A percentile compares a stretch with the other conserved stretches of the same genome.
phyloP scores from a whole-genome alignment of 2,329 filamentous ascomycete genomes.

The Xylaria sp. region DNA sequence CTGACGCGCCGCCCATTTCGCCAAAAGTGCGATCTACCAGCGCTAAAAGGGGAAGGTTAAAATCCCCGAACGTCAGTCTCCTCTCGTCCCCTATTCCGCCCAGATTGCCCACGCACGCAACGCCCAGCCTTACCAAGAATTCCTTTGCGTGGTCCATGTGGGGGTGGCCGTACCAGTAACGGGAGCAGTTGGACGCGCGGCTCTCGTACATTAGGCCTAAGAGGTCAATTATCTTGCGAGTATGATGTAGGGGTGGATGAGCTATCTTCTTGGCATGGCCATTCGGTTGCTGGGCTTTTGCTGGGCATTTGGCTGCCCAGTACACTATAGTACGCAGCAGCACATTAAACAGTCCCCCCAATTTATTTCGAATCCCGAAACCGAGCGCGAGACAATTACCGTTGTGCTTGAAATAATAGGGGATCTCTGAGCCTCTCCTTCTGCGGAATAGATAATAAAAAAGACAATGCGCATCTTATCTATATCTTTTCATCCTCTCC shows the following conservation, averaged over 20 bases:
- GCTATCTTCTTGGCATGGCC: slow-evolving; percentile 2
- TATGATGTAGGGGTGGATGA: neutral
- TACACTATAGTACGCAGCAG: neutral
- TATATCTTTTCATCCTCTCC: neutral
- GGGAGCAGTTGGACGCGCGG: slow-evolving; percentile 2
- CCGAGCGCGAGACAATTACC: neutral
- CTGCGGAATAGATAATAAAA: neutral
- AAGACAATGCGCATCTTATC: neutral
- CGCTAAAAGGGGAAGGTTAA: slow-evolving; percentile 4
- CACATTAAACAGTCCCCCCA: neutral
- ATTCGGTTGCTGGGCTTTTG: neutral
- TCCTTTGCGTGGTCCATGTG: neutral
- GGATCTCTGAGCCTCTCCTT: neutral
- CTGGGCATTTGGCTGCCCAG: neutral
- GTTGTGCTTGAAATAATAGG: slow-evolving; percentile 19
- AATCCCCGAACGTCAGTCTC: neutral
- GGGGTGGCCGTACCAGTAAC: slow-evolving; percentile 3
- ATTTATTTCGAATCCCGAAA: slow-evolving; percentile 5
- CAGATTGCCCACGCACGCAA: neutral
- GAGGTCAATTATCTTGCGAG: neutral
- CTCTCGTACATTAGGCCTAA: slow-evolving; percentile 9
- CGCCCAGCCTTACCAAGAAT: slow-evolving; percentile 14
- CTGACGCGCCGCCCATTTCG: neutral
- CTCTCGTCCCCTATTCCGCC: neutral
- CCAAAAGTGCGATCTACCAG: neutral